Conservation (phyloP, 2,329 filamentous ascomycete species). For the Colletotrichum orbiculare region DNA sequence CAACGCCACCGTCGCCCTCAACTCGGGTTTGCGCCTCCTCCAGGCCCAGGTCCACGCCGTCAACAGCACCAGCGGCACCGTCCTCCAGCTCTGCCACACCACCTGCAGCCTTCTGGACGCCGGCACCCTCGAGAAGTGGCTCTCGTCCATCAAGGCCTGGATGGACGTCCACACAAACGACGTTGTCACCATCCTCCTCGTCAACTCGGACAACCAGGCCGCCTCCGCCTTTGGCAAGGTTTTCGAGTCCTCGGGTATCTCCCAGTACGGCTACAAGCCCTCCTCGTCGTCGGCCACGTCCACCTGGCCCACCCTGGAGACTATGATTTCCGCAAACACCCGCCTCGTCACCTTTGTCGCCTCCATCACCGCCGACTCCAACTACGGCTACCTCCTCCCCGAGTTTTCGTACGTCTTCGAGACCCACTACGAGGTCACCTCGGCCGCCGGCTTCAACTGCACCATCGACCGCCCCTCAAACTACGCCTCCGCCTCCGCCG, state of each 20-base stretch:
- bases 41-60: constrained; percentile 77
- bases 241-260: constrained; percentile 70
- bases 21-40: constrained; percentile 77
- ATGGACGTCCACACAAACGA: constrained; percentile 77
- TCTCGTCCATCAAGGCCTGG: constrained; percentile 73
- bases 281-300: constrained; percentile 52
- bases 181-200: constrained; percentile 79
- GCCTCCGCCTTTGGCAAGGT: constrained; percentile 64
- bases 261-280: constrained; percentile 70
- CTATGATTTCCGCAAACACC: constrained; percentile 72
- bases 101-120: constrained; percentile 76
- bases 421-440: constrained; percentile 74
- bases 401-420: constrained; percentile 79
- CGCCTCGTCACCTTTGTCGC: constrained; percentile 78
- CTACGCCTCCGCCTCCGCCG: constrained; percentile 60
- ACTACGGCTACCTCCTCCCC: constrained; percentile 68
- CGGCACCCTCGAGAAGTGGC: constrained; percentile 72
- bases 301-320: constrained; percentile 78
- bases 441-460: constrained; percentile 76
- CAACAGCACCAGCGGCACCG: constrained; percentile 51
- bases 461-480: constrained; percentile 72
- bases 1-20: constrained; percentile 77
- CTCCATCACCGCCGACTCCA: constrained; percentile 54
- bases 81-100: constrained; percentile 77
- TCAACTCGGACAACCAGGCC: constrained; percentile 73